phyloP scores from a whole-genome alignment of 176 grass and related monocot genomes.

The Lolium perenne region DNA sequence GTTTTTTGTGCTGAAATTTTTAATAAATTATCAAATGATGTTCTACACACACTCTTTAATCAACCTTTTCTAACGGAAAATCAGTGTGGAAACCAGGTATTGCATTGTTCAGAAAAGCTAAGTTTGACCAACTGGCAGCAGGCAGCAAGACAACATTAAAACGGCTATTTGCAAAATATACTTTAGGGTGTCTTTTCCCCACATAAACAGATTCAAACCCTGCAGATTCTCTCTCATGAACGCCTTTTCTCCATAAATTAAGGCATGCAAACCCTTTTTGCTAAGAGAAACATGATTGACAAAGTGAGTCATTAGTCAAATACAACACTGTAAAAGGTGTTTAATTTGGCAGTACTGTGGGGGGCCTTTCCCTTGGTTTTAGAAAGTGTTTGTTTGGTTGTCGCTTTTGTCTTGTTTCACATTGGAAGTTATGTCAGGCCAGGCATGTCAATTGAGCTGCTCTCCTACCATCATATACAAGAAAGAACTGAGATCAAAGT shows the following conservation, averaged over 20 bases:
- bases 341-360: conserved; percentile 51
- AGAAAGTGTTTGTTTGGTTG: conserved; percentile 59
- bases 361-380: conserved; percentile 62
- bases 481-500: conserved; percentile 11
- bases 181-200: conserved; percentile 50
- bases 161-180: conserved; percentile 48
- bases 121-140: conserved; percentile 49
- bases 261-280: conserved; percentile 45
- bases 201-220: conserved; percentile 46
- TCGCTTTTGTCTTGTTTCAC: conserved; percentile 51
- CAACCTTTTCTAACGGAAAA: conserved; percentile 37
- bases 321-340: conserved; percentile 50
- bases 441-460: conserved; percentile 35
- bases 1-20: background rate
- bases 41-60: conserved; percentile 1
- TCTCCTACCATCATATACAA: conserved; percentile 37
- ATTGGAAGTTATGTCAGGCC: conserved; percentile 48
- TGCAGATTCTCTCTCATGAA: conserved; percentile 51
- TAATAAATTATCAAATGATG: background rate
- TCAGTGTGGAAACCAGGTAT: conserved; percentile 36
- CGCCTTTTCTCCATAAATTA: conserved; percentile 53
- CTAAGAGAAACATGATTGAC: conserved; percentile 46
- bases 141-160: conserved; percentile 34
- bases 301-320: conserved; percentile 74
- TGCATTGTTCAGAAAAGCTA: conserved; percentile 29